Evolutionary conservation across 2,329 filamentous ascomycete genomes (phyloP).

Genomic region (Penicillium polonicum): DNA sequence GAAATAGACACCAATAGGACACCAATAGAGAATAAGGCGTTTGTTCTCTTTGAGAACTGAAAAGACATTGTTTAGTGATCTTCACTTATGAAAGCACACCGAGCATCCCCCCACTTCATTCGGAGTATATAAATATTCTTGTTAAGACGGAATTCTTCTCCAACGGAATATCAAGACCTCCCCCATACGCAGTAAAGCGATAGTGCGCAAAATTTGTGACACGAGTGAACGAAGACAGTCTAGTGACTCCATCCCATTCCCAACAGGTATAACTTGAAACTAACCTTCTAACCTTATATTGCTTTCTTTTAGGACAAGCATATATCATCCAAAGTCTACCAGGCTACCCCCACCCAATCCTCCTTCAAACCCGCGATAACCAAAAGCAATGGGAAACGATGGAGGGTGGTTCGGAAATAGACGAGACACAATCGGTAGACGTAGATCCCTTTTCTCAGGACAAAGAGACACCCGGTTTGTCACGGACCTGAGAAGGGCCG

Average conservation of each 20-base stretch:
- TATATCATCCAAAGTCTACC: neutral
- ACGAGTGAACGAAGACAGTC: neutral
- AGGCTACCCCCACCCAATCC: neutral
- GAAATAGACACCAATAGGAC: neutral
- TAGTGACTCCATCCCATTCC: neutral
- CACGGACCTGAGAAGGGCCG: slow-evolving; percentile 18
- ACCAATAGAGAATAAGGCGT: neutral
- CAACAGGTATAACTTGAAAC: neutral
- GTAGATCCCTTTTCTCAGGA: neutral
- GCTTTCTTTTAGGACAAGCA: neutral
- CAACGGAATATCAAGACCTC: neutral
- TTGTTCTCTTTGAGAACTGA: neutral
- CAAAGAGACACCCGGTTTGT: slow-evolving; percentile 20
- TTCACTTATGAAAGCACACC: neutral
- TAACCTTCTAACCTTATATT: neutral
- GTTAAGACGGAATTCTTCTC: neutral
- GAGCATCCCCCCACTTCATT: neutral
- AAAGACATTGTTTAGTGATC: neutral
- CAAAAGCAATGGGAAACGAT: neutral
- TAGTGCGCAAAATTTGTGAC: neutral
- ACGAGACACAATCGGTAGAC: neutral
- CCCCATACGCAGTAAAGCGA: neutral
- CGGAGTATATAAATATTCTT: neutral
- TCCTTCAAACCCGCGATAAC: neutral
- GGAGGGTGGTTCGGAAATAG: neutral